Evolutionary conservation across 2,329 filamentous ascomycete species (phyloP), one percentile per base, ranked within the genome.

Genomic region (Torrubiella hemipterigena): DNA sequence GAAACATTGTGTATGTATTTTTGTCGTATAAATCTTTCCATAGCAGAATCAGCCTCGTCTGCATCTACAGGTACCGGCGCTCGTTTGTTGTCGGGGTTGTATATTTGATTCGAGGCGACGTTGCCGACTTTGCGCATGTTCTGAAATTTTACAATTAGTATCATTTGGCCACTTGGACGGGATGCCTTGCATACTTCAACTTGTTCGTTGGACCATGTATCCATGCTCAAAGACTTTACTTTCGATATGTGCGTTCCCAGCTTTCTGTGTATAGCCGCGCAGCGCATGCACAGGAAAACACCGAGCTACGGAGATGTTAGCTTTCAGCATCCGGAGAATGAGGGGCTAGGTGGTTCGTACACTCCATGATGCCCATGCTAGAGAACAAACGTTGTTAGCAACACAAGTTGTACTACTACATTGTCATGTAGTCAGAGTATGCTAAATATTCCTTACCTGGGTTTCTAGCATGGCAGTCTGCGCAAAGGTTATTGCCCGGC

Each of bases 141-240:
- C 84, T 95, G 26, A 22, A n/a, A n/a, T n/a, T n/a, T n/a, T n/a
- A n/a, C n/a, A n/a, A n/a, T n/a, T n/a, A n/a, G n/a, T n/a, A n/a
- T n/a, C n/a, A n/a, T n/a, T n/a, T n/a, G n/a, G n/a, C n/a, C n/a
- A n/a, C n/a, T n/a, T n/a, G n/a, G n/a, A n/a, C n/a, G n/a, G n/a
- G n/a, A n/a, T n/a, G n/a, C n/a, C n/a, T 27, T 32, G 9, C 73
- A 59, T 65, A 94, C 87, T 60, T 98, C 91, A 41, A 98, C 87
- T 61, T 98, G 91, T 38, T 96, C 91, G 49, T 80, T 79, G 29
- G 82, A 77, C 91, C 91, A 98, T 44, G 81, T 91, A 59, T 98
- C 91, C 87, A 98, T 96, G 56, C 82, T 96, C 61, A 98, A 59
- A 22, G 87, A 96, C 59, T 98, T 98, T 64, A 98, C 86, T 57